phyloP scores from a whole-genome alignment of 2,329 filamentous ascomycete species.

The Colletotrichum incanum region DNA sequence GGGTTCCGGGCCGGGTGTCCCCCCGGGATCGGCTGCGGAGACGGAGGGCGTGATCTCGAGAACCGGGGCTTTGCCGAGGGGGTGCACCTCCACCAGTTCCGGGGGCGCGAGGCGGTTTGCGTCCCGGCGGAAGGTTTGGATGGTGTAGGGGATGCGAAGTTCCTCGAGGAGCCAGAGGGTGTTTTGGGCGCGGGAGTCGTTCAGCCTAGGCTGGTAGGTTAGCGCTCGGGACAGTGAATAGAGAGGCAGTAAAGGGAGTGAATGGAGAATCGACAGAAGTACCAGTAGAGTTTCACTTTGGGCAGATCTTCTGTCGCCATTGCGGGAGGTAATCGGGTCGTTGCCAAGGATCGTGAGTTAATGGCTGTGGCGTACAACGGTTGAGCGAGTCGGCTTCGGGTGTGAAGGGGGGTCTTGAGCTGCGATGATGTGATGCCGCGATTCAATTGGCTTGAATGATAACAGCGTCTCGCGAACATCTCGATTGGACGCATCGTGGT shows the following conservation, averaged over 20 bases:
- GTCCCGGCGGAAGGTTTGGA: slow-evolving; percentile 82
- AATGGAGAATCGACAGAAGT: not conserved
- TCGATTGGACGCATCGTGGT: not conserved
- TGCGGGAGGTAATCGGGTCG: not conserved
- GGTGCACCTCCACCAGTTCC: slow-evolving; percentile 83
- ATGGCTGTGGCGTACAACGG: not conserved
- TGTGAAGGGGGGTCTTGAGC: not conserved
- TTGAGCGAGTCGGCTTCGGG: not conserved
- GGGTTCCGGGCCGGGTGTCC: slow-evolving; percentile 51
- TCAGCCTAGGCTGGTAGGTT: slow-evolving; percentile 72
- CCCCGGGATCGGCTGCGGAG: slow-evolving; percentile 43
- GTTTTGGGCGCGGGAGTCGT: slow-evolving; percentile 85
- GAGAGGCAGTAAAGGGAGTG: too few relatives aligned
- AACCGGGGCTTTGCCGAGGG: slow-evolving; percentile 89
- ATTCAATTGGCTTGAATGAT: not conserved
- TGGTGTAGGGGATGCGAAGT: slow-evolving; percentile 82
- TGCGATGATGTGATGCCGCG: not conserved
- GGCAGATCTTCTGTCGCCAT: slow-evolving; percentile 54
- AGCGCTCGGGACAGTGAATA: not conserved
- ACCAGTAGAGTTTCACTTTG: slow-evolving; percentile 78
- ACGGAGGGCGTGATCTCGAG: slow-evolving; percentile 72
- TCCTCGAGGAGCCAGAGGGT: slow-evolving; percentile 91
- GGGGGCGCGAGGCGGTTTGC: slow-evolving; percentile 74
- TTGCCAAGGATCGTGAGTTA: not conserved
- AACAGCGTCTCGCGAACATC: not conserved